Conservation (phyloP, 2,329 filamentous ascomycete species). For the Colletotrichum noveboracense region DNA sequence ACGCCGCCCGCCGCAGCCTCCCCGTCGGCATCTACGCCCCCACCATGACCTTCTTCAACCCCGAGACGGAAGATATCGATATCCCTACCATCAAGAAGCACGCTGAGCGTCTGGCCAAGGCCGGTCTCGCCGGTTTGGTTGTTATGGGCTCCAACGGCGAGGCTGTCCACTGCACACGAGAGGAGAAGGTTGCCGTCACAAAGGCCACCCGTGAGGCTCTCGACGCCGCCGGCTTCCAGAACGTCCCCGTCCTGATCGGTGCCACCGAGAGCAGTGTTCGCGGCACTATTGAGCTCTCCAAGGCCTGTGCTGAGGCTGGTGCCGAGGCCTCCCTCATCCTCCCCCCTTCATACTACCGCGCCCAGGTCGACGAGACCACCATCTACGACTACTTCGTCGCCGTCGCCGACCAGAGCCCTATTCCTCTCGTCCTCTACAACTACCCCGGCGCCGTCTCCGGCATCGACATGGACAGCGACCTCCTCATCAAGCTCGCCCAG, state of each 20-base stretch:
- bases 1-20: conserved; percentile 58
- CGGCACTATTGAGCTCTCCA: conserved; percentile 78
- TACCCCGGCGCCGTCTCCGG: conserved; percentile 87
- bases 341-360: conserved; percentile 83
- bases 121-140: conserved; percentile 81
- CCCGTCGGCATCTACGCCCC: conserved; percentile 87
- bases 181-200: conserved; percentile 79
- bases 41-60: conserved; percentile 89
- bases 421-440: conserved; percentile 89
- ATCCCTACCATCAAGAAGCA: conserved; percentile 81
- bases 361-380: conserved; percentile 75
- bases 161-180: conserved; percentile 80
- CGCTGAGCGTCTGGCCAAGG: conserved; percentile 76
- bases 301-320: conserved; percentile 69
- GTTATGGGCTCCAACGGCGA: conserved; percentile 93
- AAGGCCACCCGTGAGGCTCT: conserved; percentile 81
- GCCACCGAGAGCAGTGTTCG: conserved; percentile 82
- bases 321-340: conserved; percentile 83
- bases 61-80: conserved; percentile 84
- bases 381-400: conserved; percentile 76
- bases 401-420: conserved; percentile 76
- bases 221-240: conserved; percentile 76
- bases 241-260: conserved; percentile 82
- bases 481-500: conserved; percentile 78
- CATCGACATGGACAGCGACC: conserved; percentile 88